These are phyloP conservation scores for Beauveria scarabaeidicola DNA, from an alignment of 2,329 filamentous ascomycete species.

Conservation along the genomic window DNA sequence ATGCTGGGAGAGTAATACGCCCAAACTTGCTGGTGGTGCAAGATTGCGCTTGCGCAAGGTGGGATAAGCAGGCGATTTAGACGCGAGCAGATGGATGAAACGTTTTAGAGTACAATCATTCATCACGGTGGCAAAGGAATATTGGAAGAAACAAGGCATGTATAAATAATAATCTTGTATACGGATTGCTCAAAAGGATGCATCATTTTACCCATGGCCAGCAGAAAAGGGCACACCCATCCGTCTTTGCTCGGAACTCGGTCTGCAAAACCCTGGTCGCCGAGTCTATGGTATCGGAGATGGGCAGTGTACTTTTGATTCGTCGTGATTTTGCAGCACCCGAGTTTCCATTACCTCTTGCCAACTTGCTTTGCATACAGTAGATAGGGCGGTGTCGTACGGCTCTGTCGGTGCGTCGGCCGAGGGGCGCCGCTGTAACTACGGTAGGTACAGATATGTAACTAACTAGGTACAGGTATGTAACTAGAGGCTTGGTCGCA, in stretches of 20 bases:
- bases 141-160: no score
- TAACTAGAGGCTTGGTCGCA: no score
- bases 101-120: neutral
- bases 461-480: no score
- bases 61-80: neutral
- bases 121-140: neutral
- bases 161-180: no score
- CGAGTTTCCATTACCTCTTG: constrained; percentile 8
- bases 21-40: neutral
- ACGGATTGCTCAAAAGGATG: no score
- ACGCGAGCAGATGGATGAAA: neutral
- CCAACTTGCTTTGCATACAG: neutral
- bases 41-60: neutral
- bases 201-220: no score
- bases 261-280: neutral
- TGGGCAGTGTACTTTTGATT: neutral
- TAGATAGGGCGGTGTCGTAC: no score
- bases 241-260: neutral
- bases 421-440: constrained; percentile 3
- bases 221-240: no score
- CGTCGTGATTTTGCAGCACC: neutral
- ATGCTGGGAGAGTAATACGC: constrained; percentile 6
- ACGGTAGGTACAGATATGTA: neutral
- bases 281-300: neutral
- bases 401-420: constrained; percentile 7